Evolutionary conservation across 2,329 filamentous ascomycete genomes (phyloP).

Genomic region (Calonectria henricotiae): DNA sequence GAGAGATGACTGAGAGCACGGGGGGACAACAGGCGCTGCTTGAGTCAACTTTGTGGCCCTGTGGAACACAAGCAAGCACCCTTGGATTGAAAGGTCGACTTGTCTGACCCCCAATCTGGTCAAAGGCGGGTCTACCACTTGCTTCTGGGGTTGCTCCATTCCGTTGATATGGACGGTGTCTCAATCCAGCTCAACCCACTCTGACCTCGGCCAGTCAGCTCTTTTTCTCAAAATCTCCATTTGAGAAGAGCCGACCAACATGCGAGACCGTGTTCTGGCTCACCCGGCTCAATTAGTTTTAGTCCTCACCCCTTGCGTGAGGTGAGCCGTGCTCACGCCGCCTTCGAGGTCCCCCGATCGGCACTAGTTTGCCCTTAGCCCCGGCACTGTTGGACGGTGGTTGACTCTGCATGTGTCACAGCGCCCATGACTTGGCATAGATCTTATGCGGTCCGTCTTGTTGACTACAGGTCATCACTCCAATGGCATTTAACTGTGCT

Average conservation of each 20-base stretch:
- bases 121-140: constrained; percentile 40
- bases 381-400: constrained; percentile 13
- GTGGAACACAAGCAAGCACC: constrained; percentile 24
- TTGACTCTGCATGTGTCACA: constrained; percentile 16
- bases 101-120: constrained; percentile 43
- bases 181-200: constrained; percentile 35
- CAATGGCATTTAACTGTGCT: constrained; percentile 5
- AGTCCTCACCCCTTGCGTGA: constrained; percentile 37
- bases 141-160: constrained; percentile 47
- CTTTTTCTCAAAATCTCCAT: constrained; percentile 29
- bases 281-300: constrained; percentile 20
- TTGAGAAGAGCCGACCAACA: constrained; percentile 40
- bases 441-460: constrained; percentile 23
- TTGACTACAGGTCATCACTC: neutral
- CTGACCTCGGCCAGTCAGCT: neutral
- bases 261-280: constrained; percentile 23
- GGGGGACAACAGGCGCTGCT: constrained; percentile 26
- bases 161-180: constrained; percentile 42
- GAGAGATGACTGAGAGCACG: constrained; percentile 27
- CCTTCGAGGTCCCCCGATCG: constrained; percentile 15
- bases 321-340: constrained; percentile 11
- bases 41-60: constrained; percentile 29
- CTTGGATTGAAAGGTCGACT: constrained; percentile 38
- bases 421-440: constrained; percentile 10
- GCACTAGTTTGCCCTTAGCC: constrained; percentile 29